A percentile compares a stretch with the other conserved stretches of the same genome.
phyloP scores from a whole-genome alignment of 2,329 filamentous ascomycete genomes.

The Diaporthe batatas region DNA sequence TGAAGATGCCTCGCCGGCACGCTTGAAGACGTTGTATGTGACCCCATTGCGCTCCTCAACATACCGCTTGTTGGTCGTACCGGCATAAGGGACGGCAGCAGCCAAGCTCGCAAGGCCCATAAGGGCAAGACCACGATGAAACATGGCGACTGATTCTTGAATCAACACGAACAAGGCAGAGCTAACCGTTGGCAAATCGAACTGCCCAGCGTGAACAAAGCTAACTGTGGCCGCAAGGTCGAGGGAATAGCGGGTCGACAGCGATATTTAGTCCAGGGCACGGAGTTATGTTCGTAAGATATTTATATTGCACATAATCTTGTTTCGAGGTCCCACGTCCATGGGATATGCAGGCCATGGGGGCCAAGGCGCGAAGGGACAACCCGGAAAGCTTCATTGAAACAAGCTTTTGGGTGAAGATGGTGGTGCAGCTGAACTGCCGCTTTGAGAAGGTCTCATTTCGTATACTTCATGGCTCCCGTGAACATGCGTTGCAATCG shows the following conservation, averaged over 20 bases:
- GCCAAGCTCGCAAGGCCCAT: constrained; percentile 39
- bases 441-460: constrained; percentile 42
- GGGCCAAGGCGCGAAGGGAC: constrained; percentile 18
- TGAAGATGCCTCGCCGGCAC: constrained; percentile 58
- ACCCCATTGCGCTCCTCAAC: constrained; percentile 39
- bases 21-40: constrained; percentile 61
- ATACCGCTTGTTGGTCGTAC: constrained; percentile 39
- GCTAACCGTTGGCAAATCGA: neutral
- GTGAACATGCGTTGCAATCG: constrained; percentile 8
- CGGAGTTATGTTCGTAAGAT: neutral
- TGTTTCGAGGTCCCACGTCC: neutral
- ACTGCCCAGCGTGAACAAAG: neutral
- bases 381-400: constrained; percentile 25
- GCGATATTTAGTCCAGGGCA: neutral
- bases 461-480: constrained; percentile 4
- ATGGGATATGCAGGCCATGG: constrained; percentile 6
- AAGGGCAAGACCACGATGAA: constrained; percentile 30
- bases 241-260: neutral
- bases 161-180: neutral
- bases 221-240: neutral
- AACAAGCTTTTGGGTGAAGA: constrained; percentile 17
- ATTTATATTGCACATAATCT: constrained; percentile 10
- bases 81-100: constrained; percentile 34
- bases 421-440: constrained; percentile 35
- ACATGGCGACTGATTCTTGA: constrained; percentile 19